phyloP scores from a whole-genome alignment of 768 basidiomycete genomes.

The Pleurotus salmoneostramineus region DNA sequence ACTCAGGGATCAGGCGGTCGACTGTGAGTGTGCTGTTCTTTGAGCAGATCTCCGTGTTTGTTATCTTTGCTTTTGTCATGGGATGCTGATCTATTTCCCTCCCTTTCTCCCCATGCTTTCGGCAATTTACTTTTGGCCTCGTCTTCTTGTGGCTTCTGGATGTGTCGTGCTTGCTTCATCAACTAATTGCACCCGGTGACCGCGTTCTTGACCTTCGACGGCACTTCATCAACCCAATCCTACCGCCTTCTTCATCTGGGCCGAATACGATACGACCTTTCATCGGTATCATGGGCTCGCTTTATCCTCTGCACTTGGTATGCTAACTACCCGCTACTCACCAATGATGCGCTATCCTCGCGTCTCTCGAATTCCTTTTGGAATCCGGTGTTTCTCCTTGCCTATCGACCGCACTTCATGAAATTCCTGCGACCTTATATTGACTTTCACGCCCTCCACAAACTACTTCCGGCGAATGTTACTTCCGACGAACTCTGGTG shows the following conservation, averaged over 20 bases:
- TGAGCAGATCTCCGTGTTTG: constrained; percentile 7
- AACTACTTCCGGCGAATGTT: neutral
- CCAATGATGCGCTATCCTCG: too few relatives aligned
- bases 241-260: too few relatives aligned
- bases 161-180: too few relatives aligned
- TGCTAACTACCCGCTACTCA: too few relatives aligned
- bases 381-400: neutral
- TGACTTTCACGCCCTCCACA: neutral
- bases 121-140: too few relatives aligned
- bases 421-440: neutral
- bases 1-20: neutral
- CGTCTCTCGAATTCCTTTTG: neutral
- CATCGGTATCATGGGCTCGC: neutral
- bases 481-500: neutral
- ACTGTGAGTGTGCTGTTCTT: constrained; percentile 5
- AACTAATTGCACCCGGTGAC: too few relatives aligned
- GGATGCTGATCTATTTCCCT: neutral
- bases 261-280: too few relatives aligned
- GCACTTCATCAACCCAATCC: too few relatives aligned
- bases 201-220: too few relatives aligned
- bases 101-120: neutral
- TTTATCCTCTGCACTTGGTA: neutral
- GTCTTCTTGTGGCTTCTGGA: too few relatives aligned
- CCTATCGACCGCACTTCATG: neutral
- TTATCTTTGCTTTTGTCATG: constrained; percentile 10